These are phyloP conservation scores for Neofusicoccum ribis DNA, from an alignment of 2,329 filamentous ascomycete species.

Conservation along the genomic window DNA sequence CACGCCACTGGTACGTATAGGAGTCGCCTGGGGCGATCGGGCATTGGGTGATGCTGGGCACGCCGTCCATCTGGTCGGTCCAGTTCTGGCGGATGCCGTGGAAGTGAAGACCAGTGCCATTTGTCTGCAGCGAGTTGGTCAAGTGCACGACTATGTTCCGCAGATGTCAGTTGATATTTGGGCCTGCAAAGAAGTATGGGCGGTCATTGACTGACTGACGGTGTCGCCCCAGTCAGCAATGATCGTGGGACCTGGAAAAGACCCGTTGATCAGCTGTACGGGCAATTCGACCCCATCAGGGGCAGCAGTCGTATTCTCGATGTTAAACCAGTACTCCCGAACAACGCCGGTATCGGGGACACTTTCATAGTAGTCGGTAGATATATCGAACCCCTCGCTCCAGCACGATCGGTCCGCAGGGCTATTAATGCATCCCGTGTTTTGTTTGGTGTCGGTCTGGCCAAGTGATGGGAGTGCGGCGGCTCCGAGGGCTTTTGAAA, in stretches of 20 bases:
- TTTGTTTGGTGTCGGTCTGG: no score
- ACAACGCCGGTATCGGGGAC: conserved; percentile 52
- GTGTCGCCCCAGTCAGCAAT: conserved; percentile 46
- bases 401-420: no score
- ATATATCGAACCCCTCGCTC: no score
- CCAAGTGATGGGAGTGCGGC: no score
- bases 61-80: conserved; percentile 59
- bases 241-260: conserved; percentile 16
- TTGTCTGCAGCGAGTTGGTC: conserved; percentile 52
- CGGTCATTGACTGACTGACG: conserved; percentile 32
- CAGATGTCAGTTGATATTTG: no score
- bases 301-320: conserved; percentile 52
- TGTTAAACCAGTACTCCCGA: conserved; percentile 55
- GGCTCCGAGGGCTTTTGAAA: no score
- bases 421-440: no score
- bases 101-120: conserved; percentile 64
- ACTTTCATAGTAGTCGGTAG: no score
- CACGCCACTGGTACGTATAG: conserved; percentile 56
- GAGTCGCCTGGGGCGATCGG: conserved; percentile 26
- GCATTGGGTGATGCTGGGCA: conserved; percentile 48
- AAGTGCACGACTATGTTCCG: conserved; percentile 34
- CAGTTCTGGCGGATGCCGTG: conserved; percentile 61
- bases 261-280: conserved; percentile 5
- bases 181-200: no score
- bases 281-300: conserved; percentile 57